These are phyloP conservation scores for Phyllachora maydis DNA, from an alignment of 2,329 filamentous ascomycete genomes.

Conservation along the genomic window DNA sequence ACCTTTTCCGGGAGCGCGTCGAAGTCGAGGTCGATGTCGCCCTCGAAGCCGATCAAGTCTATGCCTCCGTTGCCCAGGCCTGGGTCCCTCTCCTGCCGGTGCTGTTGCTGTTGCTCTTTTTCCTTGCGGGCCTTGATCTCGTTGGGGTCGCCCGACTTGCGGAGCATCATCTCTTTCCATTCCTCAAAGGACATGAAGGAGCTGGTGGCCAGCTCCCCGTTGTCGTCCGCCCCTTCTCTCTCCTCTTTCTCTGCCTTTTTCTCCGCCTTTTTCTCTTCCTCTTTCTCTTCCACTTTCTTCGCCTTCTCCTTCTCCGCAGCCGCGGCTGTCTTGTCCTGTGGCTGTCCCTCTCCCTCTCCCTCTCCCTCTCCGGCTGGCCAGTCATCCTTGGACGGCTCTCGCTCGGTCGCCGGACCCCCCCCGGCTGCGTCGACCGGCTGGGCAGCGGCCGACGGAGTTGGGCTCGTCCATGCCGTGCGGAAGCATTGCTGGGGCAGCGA, in stretches of 20 bases:
- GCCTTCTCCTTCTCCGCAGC: slow-evolving; percentile 28
- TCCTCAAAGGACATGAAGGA: slow-evolving; percentile 95
- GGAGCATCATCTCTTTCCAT: slow-evolving; percentile 89
- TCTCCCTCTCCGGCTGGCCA: slow-evolving; percentile 2
- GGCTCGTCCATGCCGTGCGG: slow-evolving; percentile 33
- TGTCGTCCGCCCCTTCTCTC: slow-evolving; percentile 19
- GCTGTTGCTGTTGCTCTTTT: slow-evolving; percentile 26
- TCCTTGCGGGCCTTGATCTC: slow-evolving; percentile 42
- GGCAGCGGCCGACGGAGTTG: slow-evolving; percentile 5
- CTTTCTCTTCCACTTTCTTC: slow-evolving; percentile 39
- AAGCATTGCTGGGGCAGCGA: slow-evolving; percentile 58
- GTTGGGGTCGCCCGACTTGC: slow-evolving; percentile 50
- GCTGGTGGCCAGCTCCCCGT: slow-evolving; percentile 39
- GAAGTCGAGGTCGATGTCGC: slow-evolving; percentile 50
- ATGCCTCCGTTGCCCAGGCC: slow-evolving; percentile 12
- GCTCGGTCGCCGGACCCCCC: slow-evolving; percentile 2
- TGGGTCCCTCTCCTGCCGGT: slow-evolving; percentile 24
- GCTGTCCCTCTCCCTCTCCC: slow-evolving; percentile 14
- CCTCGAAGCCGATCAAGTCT: slow-evolving; percentile 65
- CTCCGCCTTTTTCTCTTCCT: slow-evolving; percentile 29
- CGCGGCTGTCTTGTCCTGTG: slow-evolving; percentile 4
- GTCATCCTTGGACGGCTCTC: slow-evolving; percentile 6
- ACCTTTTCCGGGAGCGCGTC: slow-evolving; percentile 24
- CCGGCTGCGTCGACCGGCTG: neutral
- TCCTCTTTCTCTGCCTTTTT: too few relatives aligned